Conservation (phyloP, 495 filamentous ascomycete species). For the Viridothelium virens region DNA sequence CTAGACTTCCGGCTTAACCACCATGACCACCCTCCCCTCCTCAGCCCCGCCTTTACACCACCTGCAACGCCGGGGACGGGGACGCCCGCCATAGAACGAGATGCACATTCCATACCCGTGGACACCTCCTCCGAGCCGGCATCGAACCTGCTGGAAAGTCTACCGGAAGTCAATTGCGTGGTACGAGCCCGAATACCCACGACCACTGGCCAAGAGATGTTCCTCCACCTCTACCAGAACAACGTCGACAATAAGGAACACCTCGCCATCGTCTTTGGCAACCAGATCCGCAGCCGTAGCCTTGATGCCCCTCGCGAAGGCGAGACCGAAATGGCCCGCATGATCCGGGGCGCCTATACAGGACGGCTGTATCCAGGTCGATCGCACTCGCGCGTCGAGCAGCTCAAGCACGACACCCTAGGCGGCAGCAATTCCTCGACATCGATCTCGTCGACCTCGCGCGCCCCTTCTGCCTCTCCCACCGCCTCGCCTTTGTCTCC, state of each 20-base stretch:
- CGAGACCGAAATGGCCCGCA: constrained; percentile 91
- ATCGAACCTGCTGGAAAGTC: constrained; percentile 27
- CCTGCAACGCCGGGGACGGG: constrained; percentile 34
- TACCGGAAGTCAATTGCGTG: constrained; percentile 37
- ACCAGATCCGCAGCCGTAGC: constrained; percentile 68
- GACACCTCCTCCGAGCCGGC: constrained; percentile 18
- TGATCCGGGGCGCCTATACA: constrained; percentile 88
- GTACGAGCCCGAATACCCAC: constrained; percentile 42
- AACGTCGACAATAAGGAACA: constrained; percentile 92
- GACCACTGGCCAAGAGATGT: constrained; percentile 89
- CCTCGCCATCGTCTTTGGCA: constrained; percentile 93
- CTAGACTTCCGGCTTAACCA: constrained; percentile 26
- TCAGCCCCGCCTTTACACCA: constrained; percentile 41
- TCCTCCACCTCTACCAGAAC: constrained; percentile 90
- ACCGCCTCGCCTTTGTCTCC: constrained; percentile 1
- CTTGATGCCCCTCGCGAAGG: constrained; percentile 74
- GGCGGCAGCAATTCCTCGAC: not conserved
- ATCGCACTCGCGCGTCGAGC: constrained; percentile 50
- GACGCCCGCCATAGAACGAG: constrained; percentile 26
- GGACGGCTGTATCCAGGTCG: constrained; percentile 82
- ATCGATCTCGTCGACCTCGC: not conserved
- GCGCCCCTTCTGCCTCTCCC: not conserved
- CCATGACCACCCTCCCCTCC: constrained; percentile 27
- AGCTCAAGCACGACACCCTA: constrained; percentile 35
- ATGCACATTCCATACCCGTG: constrained; percentile 30